phyloP scores from a whole-genome alignment of 2,329 filamentous ascomycete genomes.

The Tolypocladium pustulatum region DNA sequence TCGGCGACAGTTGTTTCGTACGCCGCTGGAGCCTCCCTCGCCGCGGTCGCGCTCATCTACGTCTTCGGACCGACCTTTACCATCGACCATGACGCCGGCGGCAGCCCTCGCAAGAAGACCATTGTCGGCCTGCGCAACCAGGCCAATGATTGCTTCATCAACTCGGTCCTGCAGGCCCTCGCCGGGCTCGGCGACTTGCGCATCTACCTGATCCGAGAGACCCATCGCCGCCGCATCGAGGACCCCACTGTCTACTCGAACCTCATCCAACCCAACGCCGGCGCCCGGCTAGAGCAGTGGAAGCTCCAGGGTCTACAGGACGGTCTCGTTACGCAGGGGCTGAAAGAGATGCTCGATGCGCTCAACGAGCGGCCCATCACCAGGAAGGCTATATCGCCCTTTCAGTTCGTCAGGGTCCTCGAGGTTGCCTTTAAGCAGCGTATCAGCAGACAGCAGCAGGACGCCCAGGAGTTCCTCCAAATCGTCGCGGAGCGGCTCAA shows the following conservation, averaged over 20 bases:
- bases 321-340: conserved; percentile 71
- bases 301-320: conserved; percentile 61
- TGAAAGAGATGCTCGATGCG: conserved; percentile 87
- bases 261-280: conserved; percentile 39
- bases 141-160: conserved; percentile 95
- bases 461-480: conserved; percentile 95
- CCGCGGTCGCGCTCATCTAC: conserved; percentile 89
- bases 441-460: conserved; percentile 91
- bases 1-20: conserved; percentile 57
- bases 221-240: conserved; percentile 73
- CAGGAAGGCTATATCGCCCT: conserved; percentile 84
- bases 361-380: conserved; percentile 90
- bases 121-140: conserved; percentile 84
- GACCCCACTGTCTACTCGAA: conserved; percentile 64
- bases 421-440: conserved; percentile 81
- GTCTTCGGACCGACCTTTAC: conserved; percentile 97
- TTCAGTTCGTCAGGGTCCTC: conserved; percentile 71
- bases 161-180: conserved; percentile 87
- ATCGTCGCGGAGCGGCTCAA: conserved; percentile 84
- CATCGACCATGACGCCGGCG: conserved; percentile 70
- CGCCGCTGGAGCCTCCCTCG: conserved; percentile 88
- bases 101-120: conserved; percentile 60
- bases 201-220: conserved; percentile 84
- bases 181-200: conserved; percentile 84
- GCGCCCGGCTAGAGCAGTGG: conserved; percentile 39